Evolutionary conservation across 495 filamentous ascomycete genomes (phyloP), one percentile per base, ranked within the genome.

Genomic region (Lasiosphaeris hirsuta): DNA sequence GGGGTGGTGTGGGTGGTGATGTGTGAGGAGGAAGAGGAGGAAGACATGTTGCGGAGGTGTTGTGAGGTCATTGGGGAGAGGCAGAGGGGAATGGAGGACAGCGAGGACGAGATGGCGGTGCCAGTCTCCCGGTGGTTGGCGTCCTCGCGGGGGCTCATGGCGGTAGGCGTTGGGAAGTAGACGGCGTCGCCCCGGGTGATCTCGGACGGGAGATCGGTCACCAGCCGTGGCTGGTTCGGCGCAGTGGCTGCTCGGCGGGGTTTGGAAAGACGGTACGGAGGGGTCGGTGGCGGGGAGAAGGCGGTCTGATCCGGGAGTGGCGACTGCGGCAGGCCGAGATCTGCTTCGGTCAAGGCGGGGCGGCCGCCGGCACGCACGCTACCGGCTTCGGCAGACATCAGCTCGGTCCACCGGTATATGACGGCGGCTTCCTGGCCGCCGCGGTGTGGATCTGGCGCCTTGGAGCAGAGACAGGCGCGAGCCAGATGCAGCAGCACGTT

Each of bases 401-500:
- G 23, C 33, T 45, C 50, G 9, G 57, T 59, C 57, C 57, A 59
- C 41, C 50, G 40, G 23, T 59, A 59, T 5, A 59, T 59, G 35
- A 42, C 57, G 30, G 49, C 44, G 1, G 57, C 57, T 39, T 59
- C 57, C 14, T 59, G 57, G 10, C 17, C 13, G 9, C 57, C 57
- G 13, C 38, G 57, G 17, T 59, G 57, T 35, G 57, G 57, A 36
- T 35, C 30, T 2, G 57, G 49, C 10, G 33, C 18, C 2, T 53
- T 36, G 33, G 37, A 8, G 49, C 57, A 59, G 14, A 59, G 50
- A 14, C 57, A 59, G 36, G 57, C 50, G 3, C 43, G 14, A 1
- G 57, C 57, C 1, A 59, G 49, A 41, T 49, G 57, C 13, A 59
- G 50, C 34, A 59, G 42, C 15, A 38, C 42, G 43, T 59, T 49